Conservation (phyloP, 2,329 filamentous ascomycete genomes). For the Setomelanomma holmii region DNA sequence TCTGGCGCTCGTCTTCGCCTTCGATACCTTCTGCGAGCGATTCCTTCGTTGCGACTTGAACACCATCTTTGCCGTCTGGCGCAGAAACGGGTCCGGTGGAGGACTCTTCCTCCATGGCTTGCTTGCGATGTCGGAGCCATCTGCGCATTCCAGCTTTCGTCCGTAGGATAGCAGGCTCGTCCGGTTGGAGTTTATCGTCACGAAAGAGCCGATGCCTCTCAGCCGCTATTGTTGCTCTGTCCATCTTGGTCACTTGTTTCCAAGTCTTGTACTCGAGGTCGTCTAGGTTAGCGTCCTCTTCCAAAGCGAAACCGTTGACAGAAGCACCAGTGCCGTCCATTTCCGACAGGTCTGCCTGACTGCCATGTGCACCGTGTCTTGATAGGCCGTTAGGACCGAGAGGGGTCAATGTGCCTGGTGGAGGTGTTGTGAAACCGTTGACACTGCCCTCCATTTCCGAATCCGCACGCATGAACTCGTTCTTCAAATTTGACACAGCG, state of each 20-base stretch:
- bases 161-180: constrained; percentile 85
- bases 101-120: constrained; percentile 56
- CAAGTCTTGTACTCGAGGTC: constrained; percentile 93
- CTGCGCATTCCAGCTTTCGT: constrained; percentile 89
- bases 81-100: constrained; percentile 58
- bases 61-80: constrained; percentile 55
- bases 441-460: constrained; percentile 84
- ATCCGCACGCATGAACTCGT: constrained; percentile 66
- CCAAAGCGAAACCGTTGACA: constrained; percentile 69
- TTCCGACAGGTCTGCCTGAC: constrained; percentile 86
- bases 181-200: constrained; percentile 80
- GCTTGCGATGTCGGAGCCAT: constrained; percentile 80
- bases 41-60: constrained; percentile 65
- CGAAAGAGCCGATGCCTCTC: constrained; percentile 87
- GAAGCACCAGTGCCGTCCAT: constrained; percentile 75
- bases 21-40: constrained; percentile 96
- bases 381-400: constrained; percentile 71
- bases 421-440: constrained; percentile 86
- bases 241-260: constrained; percentile 99
- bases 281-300: constrained; percentile 83
- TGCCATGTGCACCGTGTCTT: constrained; percentile 64
- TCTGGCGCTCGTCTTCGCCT: constrained; percentile 74
- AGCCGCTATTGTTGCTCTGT: constrained; percentile 83
- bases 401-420: constrained; percentile 78
- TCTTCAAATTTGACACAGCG: constrained; percentile 58